Base-by-base conservation (phyloP, 768 basidiomycete species). In the Trametes meyenii region DNA sequence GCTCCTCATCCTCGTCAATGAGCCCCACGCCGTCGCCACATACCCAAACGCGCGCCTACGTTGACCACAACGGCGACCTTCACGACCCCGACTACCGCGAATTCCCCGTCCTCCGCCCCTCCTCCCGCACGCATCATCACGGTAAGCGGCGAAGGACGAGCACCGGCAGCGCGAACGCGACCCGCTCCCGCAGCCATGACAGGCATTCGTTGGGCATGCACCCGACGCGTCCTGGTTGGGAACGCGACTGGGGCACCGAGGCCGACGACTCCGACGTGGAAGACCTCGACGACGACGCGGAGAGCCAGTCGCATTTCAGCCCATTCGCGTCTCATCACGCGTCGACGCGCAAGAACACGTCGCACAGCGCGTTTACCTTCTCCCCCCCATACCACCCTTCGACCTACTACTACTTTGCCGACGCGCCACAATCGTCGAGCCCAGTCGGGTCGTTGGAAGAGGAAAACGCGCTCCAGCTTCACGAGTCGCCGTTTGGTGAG, bases 11-110 rank as follows among this genome's bases (percentile, higher is more conserved):
- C 55, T 68, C 66, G 19, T 66, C 70, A 14, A 62, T 67, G 5
- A 67, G 69, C 5, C 68, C 76, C 29, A 53, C 65, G 24, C 55
- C 39, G 24, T 45, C 61, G 21, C 52, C 26, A 40, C 66, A 61
- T 49, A 29, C 14, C 26, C 69, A 66, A 23, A 55, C 69, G 40
- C 65, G 66, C 33, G 85, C 80, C 60, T 86, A 86, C 68, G 80
- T 86, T 63, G 86, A 88, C 77, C 76, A 75, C 70, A 76, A 81
- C 61, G 86, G 86, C 50, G 81, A 85, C 71, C 75, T 86, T 24
- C 86, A 88, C 68, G 86, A 88, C 71, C 86, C 86, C 23, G 86
- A 88, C 69, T 88, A 81, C 73, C 78, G 85, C 63, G 79, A 86
- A 73, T 88, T 88, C 61, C 86, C 86, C 29, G 68, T 78, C 38